Conservation (phyloP, 345 rosid species). For the Turritis glabra region DNA sequence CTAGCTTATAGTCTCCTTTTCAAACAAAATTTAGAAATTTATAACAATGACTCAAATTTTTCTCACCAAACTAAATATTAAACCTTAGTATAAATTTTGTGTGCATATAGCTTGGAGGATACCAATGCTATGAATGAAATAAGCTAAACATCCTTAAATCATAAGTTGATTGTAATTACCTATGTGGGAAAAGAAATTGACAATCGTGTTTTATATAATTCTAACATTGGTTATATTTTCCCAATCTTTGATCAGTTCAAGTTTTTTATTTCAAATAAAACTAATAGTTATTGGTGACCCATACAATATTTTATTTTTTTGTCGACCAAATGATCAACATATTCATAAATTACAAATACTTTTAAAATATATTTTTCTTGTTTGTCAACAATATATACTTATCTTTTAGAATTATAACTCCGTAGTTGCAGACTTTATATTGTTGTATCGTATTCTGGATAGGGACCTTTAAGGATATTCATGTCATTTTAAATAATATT, state of each 20-base stretch:
- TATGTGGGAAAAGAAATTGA: too few species aligned
- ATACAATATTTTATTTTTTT: too few species aligned
- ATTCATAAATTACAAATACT: too few species aligned
- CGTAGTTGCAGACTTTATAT: background rate
- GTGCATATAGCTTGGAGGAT: background rate
- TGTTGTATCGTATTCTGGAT: background rate
- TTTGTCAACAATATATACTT: background rate
- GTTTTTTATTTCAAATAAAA: too few species aligned
- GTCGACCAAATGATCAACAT: too few species aligned
- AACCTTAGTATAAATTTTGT: background rate
- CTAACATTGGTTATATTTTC: background rate
- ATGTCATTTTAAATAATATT: background rate
- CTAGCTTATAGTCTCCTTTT: slow-evolving; percentile 1
- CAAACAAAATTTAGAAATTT: background rate
- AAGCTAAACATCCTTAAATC: too few species aligned
- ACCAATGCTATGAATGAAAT: too few species aligned
- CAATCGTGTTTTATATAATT: too few species aligned
- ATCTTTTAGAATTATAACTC: background rate
- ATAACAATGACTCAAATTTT: background rate
- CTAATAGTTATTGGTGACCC: too few species aligned
- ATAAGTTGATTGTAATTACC: too few species aligned
- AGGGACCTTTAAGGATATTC: background rate
- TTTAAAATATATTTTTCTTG: too few species aligned
- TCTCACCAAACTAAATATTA: background rate
- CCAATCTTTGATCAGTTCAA: background rate